These are phyloP conservation scores for Aspergillus brunneoviolaceus DNA, from an alignment of 2,329 filamentous ascomycete genomes.

Conservation along the genomic window DNA sequence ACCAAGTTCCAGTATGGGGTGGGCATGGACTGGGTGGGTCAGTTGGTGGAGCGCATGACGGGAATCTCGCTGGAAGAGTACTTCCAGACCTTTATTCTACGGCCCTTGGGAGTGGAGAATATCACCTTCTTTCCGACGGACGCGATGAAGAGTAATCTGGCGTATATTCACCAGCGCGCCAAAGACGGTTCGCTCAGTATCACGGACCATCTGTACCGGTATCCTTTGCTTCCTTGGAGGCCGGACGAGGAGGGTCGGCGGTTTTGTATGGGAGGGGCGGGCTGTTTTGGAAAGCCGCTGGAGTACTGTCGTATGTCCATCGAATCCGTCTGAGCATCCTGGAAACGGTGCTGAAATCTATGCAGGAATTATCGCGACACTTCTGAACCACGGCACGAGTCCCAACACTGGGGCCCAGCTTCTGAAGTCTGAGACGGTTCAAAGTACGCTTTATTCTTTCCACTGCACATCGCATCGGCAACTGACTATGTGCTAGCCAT, in stretches of 20 bases:
- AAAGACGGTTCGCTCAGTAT: neutral
- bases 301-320: slow-evolving; percentile 58
- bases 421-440: slow-evolving; percentile 55
- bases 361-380: slow-evolving; percentile 55
- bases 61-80: neutral
- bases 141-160: neutral
- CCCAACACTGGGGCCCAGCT: slow-evolving; percentile 49
- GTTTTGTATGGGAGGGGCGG: slow-evolving; percentile 64
- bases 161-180: slow-evolving; percentile 2
- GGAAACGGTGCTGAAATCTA: neutral
- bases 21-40: slow-evolving; percentile 17
- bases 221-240: neutral
- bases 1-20: slow-evolving; percentile 62
- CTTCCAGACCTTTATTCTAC: neutral
- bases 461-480: too few species aligned
- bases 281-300: slow-evolving; percentile 58
- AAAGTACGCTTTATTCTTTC: slow-evolving; percentile 23
- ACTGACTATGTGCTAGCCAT: slow-evolving; percentile 34
- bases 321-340: too few species aligned
- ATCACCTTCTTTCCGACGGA: neutral
- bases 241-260: slow-evolving; percentile 43
- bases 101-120: too few species aligned
- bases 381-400: slow-evolving; percentile 62
- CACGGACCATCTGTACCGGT: neutral
- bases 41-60: neutral